Evolutionary conservation across 2,329 filamentous ascomycete species (phyloP).

Genomic region (Zymoseptoria passerinii): DNA sequence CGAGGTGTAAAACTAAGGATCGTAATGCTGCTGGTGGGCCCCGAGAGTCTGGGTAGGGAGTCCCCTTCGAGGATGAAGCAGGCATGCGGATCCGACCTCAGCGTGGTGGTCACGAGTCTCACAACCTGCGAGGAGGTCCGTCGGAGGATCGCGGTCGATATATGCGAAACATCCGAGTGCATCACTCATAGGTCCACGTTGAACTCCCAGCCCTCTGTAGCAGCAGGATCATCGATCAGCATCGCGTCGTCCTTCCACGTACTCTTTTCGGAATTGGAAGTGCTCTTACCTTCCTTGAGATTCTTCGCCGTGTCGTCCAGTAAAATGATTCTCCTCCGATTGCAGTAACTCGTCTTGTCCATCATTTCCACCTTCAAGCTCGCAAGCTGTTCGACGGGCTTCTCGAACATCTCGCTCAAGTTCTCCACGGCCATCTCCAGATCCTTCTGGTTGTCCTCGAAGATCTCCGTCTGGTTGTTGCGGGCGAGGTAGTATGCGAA

Average conservation of each 20-base stretch:
- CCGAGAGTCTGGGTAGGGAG: too few relatives aligned
- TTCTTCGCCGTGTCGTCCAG: constrained; percentile 91
- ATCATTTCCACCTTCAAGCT: constrained; percentile 93
- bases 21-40: too few relatives aligned
- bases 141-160: neutral
- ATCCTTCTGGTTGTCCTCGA: constrained; percentile 98
- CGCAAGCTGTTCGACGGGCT: constrained; percentile 77
- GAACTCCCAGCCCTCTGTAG: constrained; percentile 30
- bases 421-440: constrained; percentile 95
- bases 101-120: too few relatives aligned
- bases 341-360: constrained; percentile 97
- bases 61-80: too few relatives aligned
- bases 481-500: constrained; percentile 96
- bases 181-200: constrained; percentile 22
- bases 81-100: too few relatives aligned
- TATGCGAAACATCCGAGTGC: neutral
- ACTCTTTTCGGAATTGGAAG: constrained; percentile 12
- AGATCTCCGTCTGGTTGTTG: constrained; percentile 94
- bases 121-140: too few relatives aligned
- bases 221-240: constrained; percentile 4
- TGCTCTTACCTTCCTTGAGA: constrained; percentile 65
- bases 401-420: constrained; percentile 98
- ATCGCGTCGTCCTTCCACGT: neutral
- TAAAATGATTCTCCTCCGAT: constrained; percentile 79
- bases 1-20: too few relatives aligned